phyloP scores from a whole-genome alignment of 345 rosid species.

The Chamaenerion angustifolium region DNA sequence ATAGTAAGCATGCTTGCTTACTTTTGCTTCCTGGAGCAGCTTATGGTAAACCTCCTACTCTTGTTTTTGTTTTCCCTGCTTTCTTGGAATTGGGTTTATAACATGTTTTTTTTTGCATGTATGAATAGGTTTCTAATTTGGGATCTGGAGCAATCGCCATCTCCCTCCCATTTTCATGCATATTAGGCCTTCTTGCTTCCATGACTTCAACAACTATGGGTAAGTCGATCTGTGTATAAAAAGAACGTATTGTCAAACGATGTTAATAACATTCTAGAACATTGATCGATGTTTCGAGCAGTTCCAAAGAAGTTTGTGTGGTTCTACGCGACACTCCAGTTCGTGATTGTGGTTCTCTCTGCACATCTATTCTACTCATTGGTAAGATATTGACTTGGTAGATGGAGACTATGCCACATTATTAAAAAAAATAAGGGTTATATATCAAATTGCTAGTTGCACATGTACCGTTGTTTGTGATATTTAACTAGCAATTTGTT shows the following conservation, averaged over 20 bases:
- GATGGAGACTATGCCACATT: no score
- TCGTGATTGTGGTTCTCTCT: conserved; percentile 46
- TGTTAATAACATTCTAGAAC: neutral
- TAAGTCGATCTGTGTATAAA: conserved; percentile 18
- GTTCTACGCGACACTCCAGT: conserved; percentile 63
- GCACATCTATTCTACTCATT: conserved; percentile 64
- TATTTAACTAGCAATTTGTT: no score
- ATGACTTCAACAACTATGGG: conserved; percentile 94
- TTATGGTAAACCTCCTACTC: neutral
- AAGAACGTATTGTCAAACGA: neutral
- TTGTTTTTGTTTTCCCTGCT: neutral
- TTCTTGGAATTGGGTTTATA: neutral
- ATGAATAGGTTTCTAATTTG: conserved; percentile 57
- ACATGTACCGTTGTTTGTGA: no score
- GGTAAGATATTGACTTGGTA: conserved; percentile 33
- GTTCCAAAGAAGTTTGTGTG: conserved; percentile 52
- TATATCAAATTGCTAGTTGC: no score
- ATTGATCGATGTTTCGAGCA: conserved; percentile 11
- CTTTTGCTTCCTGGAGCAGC: conserved; percentile 3
- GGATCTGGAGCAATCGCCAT: conserved; percentile 81
- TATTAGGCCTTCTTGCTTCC: conserved; percentile 86
- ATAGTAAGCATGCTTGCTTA: conserved; percentile 3
- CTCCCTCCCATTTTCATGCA: conserved; percentile 90
- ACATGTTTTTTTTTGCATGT: conserved; percentile 1
- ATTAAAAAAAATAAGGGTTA: no score